These are phyloP conservation scores for Areca catechu DNA, from an alignment of 176 grass and related monocot genomes.

Conservation along the genomic window DNA sequence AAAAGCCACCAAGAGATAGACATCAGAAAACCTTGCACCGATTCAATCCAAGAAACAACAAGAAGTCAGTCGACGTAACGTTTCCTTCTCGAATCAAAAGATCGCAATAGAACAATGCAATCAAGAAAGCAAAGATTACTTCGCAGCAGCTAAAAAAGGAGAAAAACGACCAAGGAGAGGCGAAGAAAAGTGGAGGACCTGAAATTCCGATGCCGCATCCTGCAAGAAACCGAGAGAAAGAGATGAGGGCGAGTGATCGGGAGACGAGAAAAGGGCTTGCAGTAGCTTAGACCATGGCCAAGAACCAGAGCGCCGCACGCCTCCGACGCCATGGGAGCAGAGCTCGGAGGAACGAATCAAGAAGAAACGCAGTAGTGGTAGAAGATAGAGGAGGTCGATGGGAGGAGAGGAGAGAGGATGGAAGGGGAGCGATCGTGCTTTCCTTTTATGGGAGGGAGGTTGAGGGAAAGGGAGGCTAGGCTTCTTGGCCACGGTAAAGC, in stretches of 20 bases:
- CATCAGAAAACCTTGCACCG: too few species aligned
- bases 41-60: too few species aligned
- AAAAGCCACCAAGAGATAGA: too few species aligned
- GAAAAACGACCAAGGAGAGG: neutral
- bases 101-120: neutral
- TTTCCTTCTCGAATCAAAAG: too few species aligned
- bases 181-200: slow-evolving; percentile 22
- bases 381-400: too few species aligned
- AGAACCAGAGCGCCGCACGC: slow-evolving; percentile 15
- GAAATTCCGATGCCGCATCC: slow-evolving; percentile 30
- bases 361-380: too few species aligned
- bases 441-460: too few species aligned
- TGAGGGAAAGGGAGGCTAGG: too few species aligned
- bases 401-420: too few species aligned
- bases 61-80: too few species aligned
- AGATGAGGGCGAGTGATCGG: slow-evolving; percentile 2
- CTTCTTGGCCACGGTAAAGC: too few species aligned
- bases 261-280: slow-evolving; percentile 7
- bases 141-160: neutral
- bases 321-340: slow-evolving; percentile 21
- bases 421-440: too few species aligned
- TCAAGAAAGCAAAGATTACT: neutral
- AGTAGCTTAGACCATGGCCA: slow-evolving; percentile 19
- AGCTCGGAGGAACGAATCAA: neutral
- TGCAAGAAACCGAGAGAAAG: slow-evolving; percentile 23